Evolutionary conservation across 768 basidiomycete species (phyloP), one percentile per base, ranked within the genome.

Genomic region (Pleurotus sapidus): DNA sequence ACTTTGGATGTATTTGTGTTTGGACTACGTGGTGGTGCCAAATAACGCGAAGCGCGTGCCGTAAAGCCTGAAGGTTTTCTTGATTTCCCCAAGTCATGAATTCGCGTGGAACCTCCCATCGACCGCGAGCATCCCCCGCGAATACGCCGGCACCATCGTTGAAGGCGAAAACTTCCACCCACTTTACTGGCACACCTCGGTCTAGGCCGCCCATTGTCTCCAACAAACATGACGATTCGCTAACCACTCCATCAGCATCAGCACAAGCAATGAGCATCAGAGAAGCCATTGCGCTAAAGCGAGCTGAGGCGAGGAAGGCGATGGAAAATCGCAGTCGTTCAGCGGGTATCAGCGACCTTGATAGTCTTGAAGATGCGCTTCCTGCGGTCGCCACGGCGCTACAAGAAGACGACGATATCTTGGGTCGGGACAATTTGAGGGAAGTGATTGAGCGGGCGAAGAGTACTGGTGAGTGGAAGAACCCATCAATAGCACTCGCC

Each of bases 401-500:
- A 37, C 74, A 76, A 50, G 79, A 79, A 9, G 83, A 80, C 17
- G 81, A 84, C 55, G 73, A 83, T 5, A 71, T 87, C 0, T 30
- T 62, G 30, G 61, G 90, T 25, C 74, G 91, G 43, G 83, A 83
- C 71, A 79, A 88, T 12, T 70, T 89, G 51, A 80, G 83, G 55
- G 89, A 93, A 64, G 81, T 86, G 0, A 92, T 93, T 40, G 89
- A 91, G 62, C 85, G 86, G 47, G 89, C 84, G 9, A 82, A 87
- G 51, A 88, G 80, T 62, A 87, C 88, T 76, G 91, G 91, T 91
- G 69, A 79, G 77, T 71, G 18, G 12, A 11, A 17, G 40, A 49
- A 58, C 56, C 56, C 59, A 59, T 60, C 50, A 47, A 24, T 45
- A 57, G 60, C 58, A 23, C 67, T 57, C 68, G 65, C 74, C 58